Percentiles rank a stretch among this genome's conserved stretches.
These are phyloP conservation scores for Exsudoporus frostii DNA, from an alignment of 768 basidiomycete species.

Conservation along the genomic window DNA sequence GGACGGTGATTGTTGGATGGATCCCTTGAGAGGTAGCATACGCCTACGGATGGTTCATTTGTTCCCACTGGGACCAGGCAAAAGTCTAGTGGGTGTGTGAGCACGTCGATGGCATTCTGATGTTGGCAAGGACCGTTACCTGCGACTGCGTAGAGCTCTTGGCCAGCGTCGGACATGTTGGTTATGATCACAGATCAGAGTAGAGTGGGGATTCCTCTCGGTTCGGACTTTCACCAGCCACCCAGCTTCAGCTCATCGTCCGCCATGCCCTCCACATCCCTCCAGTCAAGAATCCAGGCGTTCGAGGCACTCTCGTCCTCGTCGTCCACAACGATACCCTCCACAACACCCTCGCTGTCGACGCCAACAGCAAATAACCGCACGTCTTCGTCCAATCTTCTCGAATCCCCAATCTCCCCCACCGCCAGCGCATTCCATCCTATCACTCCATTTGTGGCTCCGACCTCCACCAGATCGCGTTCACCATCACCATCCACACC, in stretches of 20 bases:
- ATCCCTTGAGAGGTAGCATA: background rate
- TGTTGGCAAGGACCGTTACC: slow-evolving; percentile 37
- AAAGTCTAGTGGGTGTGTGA: slow-evolving; percentile 53
- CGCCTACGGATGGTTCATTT: slow-evolving; percentile 62
- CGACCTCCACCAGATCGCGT: slow-evolving; percentile 21
- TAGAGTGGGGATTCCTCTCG: too few species aligned
- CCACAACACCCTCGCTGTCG: slow-evolving; percentile 7
- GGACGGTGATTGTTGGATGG: background rate
- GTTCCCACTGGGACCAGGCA: slow-evolving; percentile 88
- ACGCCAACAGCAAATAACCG: background rate
- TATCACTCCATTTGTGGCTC: slow-evolving; percentile 37
- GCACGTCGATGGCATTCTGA: background rate
- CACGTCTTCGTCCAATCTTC: slow-evolving; percentile 27
- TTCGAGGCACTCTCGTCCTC: slow-evolving; percentile 54
- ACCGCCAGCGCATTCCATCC: slow-evolving; percentile 41
- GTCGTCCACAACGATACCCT: slow-evolving; percentile 20
- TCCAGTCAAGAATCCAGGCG: slow-evolving; percentile 60
- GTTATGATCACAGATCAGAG: too few species aligned
- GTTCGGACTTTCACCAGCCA: too few species aligned
- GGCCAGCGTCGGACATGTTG: slow-evolving; percentile 14
- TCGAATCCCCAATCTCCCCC: slow-evolving; percentile 53
- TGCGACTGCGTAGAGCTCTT: slow-evolving; percentile 74
- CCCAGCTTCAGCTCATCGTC: background rate
- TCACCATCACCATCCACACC: slow-evolving; percentile 51
- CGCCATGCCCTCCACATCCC: slow-evolving; percentile 42